Percentiles rank a stretch among this genome's conserved stretches.
These are phyloP conservation scores for Brasilioporus rufonigricans DNA, from an alignment of 768 basidiomycete species.

Conservation along the genomic window DNA sequence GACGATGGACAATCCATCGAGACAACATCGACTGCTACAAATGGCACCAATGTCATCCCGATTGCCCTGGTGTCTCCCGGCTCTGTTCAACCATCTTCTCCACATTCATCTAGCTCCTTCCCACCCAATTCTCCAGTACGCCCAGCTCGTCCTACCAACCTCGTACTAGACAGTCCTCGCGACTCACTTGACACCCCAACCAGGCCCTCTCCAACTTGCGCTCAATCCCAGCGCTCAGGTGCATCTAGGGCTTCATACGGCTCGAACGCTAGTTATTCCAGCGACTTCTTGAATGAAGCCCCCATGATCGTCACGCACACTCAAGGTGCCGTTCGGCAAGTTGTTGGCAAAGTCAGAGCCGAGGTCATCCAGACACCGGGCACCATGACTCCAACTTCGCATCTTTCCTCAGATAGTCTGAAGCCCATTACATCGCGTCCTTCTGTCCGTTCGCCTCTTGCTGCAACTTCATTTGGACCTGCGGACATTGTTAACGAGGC, in stretches of 20 bases:
- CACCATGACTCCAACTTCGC: slow-evolving; percentile 28
- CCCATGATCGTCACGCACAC: slow-evolving; percentile 78
- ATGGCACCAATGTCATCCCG: slow-evolving; percentile 83
- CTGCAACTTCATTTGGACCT: slow-evolving; percentile 69
- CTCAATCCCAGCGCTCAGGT: slow-evolving; percentile 53
- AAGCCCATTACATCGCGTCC: slow-evolving; percentile 42
- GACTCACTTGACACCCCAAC: slow-evolving; percentile 53
- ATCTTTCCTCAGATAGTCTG: slow-evolving; percentile 36
- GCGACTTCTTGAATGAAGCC: slow-evolving; percentile 77
- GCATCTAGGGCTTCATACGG: slow-evolving; percentile 66
- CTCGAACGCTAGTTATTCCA: slow-evolving; percentile 72
- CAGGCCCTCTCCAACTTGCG: slow-evolving; percentile 34
- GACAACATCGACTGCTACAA: slow-evolving; percentile 68
- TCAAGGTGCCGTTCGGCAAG: slow-evolving; percentile 62
- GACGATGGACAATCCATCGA: slow-evolving; percentile 77
- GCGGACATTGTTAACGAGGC: slow-evolving; percentile 57
- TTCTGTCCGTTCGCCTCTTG: slow-evolving; percentile 61
- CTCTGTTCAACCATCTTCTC: slow-evolving; percentile 34
- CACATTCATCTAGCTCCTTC: slow-evolving; percentile 31
- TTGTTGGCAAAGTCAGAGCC: slow-evolving; percentile 74
- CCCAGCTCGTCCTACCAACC: slow-evolving; percentile 56
- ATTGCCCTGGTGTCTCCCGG: slow-evolving; percentile 76
- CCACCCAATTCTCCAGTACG: slow-evolving; percentile 45
- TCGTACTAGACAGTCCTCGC: slow-evolving; percentile 61
- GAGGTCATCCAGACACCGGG: slow-evolving; percentile 69